phyloP scores from a whole-genome alignment of 805 yeast genomes.

The Yarrowia bubula region DNA sequence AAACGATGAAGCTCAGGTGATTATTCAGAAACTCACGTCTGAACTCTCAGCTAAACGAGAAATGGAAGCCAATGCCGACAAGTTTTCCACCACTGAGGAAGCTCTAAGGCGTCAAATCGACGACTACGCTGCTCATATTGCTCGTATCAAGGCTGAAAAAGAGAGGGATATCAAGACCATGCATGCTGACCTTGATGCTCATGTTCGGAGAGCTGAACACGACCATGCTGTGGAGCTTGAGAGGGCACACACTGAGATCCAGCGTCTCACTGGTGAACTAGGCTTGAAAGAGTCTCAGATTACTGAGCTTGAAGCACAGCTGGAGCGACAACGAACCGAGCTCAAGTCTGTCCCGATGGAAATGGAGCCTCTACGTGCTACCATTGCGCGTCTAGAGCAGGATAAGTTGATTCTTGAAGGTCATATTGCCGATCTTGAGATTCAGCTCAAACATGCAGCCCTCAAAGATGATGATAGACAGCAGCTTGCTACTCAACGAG shows the following conservation, averaged over 20 bases:
- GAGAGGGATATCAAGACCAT: conserved; percentile 9
- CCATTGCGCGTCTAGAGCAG: conserved; percentile 18
- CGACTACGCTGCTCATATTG: background rate
- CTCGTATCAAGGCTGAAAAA: conserved; percentile 15
- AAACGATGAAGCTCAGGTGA: background rate
- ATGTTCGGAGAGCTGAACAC: background rate
- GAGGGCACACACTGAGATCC: background rate
- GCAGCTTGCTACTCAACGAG: conserved; percentile 16
- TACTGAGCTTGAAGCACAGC: background rate
- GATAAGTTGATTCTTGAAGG: conserved; percentile 8
- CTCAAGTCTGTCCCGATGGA: conserved; percentile 13
- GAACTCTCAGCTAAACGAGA: conserved; percentile 19
- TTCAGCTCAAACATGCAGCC: background rate
- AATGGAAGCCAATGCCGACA: background rate
- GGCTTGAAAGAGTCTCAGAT: background rate
- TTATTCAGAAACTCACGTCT: conserved; percentile 11
- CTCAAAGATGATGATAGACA: background rate
- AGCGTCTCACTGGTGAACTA: background rate
- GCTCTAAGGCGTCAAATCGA: conserved; percentile 13
- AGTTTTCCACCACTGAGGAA: background rate
- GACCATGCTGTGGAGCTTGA: conserved; percentile 18
- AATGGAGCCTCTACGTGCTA: conserved; percentile 10
- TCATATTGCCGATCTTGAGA: background rate
- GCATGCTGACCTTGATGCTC: conserved; percentile 19
- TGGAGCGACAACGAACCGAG: background rate